Conservation (phyloP, 768 basidiomycete genomes). For the Leccinum arenicola region DNA sequence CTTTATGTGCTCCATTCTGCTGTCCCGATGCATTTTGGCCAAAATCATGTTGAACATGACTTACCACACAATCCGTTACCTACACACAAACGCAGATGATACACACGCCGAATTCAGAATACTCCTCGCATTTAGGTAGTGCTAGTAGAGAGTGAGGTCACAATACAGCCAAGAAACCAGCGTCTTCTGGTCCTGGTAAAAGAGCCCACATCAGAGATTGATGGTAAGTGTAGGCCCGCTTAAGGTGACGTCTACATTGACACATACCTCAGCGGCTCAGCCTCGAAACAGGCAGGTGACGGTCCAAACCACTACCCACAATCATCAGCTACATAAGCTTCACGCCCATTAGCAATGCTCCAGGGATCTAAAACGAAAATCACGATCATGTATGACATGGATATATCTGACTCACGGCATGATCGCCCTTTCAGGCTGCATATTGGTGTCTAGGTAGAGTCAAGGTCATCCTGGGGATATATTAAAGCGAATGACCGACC, state of each 20-base stretch:
- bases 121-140: background rate
- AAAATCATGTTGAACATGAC: background rate
- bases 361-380: background rate
- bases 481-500: background rate
- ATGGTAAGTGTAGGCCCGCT: background rate
- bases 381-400: background rate
- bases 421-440: background rate
- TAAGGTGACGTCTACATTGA: background rate
- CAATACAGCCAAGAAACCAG: background rate
- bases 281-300: background rate
- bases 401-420: background rate
- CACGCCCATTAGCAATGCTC: background rate
- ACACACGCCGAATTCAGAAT: background rate
- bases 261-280: background rate
- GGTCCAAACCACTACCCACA: background rate
- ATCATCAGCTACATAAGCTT: background rate
- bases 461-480: background rate
- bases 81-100: background rate
- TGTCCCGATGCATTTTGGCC: background rate
- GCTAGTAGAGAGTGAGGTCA: background rate
- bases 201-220: background rate
- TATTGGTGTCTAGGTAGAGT: background rate
- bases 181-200: background rate
- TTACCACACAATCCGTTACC: background rate
- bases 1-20: background rate